Base-by-base conservation (phyloP, 169 alveolate genomes). In the Eimeria maxima region DNA sequence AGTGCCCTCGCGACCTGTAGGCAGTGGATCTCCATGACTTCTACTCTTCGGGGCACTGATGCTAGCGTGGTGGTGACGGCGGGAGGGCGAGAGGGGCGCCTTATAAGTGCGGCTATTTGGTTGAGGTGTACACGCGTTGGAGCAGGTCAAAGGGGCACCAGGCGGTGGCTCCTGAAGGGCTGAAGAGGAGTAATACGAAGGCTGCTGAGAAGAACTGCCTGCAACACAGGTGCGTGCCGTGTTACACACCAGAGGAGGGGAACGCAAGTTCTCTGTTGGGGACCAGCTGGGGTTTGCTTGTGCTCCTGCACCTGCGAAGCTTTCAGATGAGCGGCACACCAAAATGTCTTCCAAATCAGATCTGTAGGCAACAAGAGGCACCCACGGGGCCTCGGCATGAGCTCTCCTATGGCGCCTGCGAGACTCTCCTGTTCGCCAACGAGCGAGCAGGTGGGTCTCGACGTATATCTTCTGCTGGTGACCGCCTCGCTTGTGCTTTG, bases 291-390 rank as follows among this genome's bases (percentile, higher is more conserved):
- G 14, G 88, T 45, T 50, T 78, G 22, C 67, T 33, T 33, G 38
- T 78, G 67, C 18, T 42, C 18, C 5, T 42, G 2, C 88, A 45
- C 67, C 67, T 8, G 24, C 22, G 29, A 29, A 11, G 80, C 27
- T 24, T 22, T 29, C 67, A 38, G 78, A 4, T 38, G 53, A 42
- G 29, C 93, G 60, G 33, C 93, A 84, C 7, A 69, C 42, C 80
- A 84, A 45, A 63, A 24, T 1, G 60, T 60, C 78, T 18, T 55
- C 60, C 6, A 60, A 7, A 18, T 84, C 93, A 7, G 93, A 84
- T n/a, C 57, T 84, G 78, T 84, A 84, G 6, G 93, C 57, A 29
- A 44, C 93, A 16, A 84, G 80, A 18, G 93, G 93, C 27, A 4
- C 29, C 93, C 93, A 84, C 8, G 78, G 24, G 33, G 93, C 63